phyloP scores from a whole-genome alignment of 2,329 filamentous ascomycete species.

The Trichophyton benhamiae region DNA sequence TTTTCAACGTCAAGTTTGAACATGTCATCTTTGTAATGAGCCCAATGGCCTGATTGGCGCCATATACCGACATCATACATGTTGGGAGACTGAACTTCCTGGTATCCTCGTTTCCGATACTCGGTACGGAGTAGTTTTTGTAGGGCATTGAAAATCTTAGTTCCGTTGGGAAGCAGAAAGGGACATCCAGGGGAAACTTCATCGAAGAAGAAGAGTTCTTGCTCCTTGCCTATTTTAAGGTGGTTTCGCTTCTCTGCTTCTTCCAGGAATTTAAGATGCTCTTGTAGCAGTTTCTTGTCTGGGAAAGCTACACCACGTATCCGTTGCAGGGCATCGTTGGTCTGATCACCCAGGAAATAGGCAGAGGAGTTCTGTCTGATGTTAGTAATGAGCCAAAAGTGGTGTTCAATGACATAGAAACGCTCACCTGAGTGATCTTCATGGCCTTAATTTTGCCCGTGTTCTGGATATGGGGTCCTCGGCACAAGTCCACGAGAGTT shows the following conservation, averaged over 20 bases:
- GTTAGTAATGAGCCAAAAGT: conserved; percentile 1
- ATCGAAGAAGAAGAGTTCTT: conserved; percentile 96
- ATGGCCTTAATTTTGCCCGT: conserved; percentile 92
- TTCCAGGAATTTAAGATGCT: conserved; percentile 88
- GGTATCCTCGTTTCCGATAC: conserved; percentile 87
- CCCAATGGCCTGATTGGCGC: conserved; percentile 93
- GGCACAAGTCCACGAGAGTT: conserved; percentile 86
- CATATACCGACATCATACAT: conserved; percentile 91
- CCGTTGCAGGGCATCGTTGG: conserved; percentile 88
- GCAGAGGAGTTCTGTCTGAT: conserved; percentile 55
- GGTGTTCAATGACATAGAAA: no score
- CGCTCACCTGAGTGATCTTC: conserved; percentile 64
- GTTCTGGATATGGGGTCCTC: conserved; percentile 86
- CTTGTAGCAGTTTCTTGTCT: conserved; percentile 86
- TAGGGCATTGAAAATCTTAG: conserved; percentile 84
- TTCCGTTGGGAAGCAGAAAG: conserved; percentile 86
- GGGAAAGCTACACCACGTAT: conserved; percentile 96
- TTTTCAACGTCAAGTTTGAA: conserved; percentile 74
- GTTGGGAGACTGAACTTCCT: conserved; percentile 90
- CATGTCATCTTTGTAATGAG: conserved; percentile 92
- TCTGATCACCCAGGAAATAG: conserved; percentile 88
- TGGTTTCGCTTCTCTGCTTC: conserved; percentile 98
- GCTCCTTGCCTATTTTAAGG: conserved; percentile 81
- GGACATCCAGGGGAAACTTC: conserved; percentile 83
- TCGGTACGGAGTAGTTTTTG: conserved; percentile 69